Evolutionary conservation across 2,329 filamentous ascomycete genomes (phyloP), one percentile per base, ranked within the genome.

Genomic region (Penicillium sp.): DNA sequence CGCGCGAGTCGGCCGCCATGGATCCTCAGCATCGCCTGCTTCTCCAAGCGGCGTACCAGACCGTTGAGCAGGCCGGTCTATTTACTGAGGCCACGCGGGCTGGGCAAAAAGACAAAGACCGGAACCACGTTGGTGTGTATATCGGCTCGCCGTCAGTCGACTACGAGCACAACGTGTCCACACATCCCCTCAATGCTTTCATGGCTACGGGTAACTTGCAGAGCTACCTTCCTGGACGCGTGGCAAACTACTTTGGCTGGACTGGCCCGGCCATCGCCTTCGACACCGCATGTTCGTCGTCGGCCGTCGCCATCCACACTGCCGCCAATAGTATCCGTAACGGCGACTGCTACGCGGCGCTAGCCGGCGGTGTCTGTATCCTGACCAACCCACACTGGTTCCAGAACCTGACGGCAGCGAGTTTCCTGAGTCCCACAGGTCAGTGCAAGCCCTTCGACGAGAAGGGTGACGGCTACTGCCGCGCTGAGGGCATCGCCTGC

Each of bases 381-480:
- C 13, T 31, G 29, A 31, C 29, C 29, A 31, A 31, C 25, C 43
- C 44, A 11, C 2, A 19, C 8, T 26, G 6, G 9, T 27, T 21
- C 11, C n/a, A 52, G 9, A 45, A 47, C 26, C 33, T 58, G 3
- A 13, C 52, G 1, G 47, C 42, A 7, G 46, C 25, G 7, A 26
- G 10, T 14, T 52, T 55, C 23, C 31, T 55, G n/a, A 48, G 26
- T n/a, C 52, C 42, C 0, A 58, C 47, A 7, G 52, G 56, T 2
- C 33, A 13, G 1, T 48, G 50, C 13, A 54, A 52, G n/a, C 29
- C 52, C 0, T 58, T 58, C 14, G 51, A 52, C 31, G 25, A n/a
- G 2, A 26, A n/a, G 19, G 80, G 78, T 0, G 77, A 81, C 66
- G 80, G 81, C 1, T 83, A 82, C 57, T 81, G 78, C 53, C 75